Conservation (phyloP, 2,329 filamentous ascomycete genomes). For the Ophiostoma sp. region DNA sequence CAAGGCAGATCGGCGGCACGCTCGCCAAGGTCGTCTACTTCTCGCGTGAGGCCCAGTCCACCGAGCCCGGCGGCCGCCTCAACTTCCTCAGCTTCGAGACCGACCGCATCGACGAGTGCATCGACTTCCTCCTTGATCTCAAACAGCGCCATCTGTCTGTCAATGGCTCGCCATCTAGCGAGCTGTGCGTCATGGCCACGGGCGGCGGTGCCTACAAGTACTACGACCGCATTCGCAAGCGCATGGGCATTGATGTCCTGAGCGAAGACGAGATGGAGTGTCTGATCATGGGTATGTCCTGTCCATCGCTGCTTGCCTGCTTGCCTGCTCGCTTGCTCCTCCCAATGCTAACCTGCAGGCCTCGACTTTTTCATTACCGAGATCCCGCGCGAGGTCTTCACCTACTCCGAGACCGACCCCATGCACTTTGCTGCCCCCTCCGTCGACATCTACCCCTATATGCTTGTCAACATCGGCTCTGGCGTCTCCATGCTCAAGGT, state of each 20-base stretch:
- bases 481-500: conserved; percentile 98
- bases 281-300: conserved; percentile 69
- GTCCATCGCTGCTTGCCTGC: conserved; percentile 23
- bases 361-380: conserved; percentile 98
- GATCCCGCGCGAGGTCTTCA: conserved; percentile 95
- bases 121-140: conserved; percentile 82
- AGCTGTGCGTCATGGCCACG: conserved; percentile 89
- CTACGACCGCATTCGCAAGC: conserved; percentile 82
- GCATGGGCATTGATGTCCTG: conserved; percentile 78
- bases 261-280: conserved; percentile 99
- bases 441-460: conserved; percentile 76
- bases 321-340: conserved; percentile 46
- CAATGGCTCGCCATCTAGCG: conserved; percentile 64
- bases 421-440: conserved; percentile 76
- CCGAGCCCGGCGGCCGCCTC: conserved; percentile 76
- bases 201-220: conserved; percentile 95
- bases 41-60: conserved; percentile 74
- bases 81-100: conserved; percentile 98
- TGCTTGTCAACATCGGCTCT: conserved; percentile 96
- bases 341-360: no score
- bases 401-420: conserved; percentile 82
- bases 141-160: conserved; percentile 78
- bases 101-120: conserved; percentile 85
- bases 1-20: conserved; percentile 78
- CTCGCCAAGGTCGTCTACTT: conserved; percentile 97